Conservation (phyloP, 805 yeast genomes). For the Naumovozyma dairenensis region DNA sequence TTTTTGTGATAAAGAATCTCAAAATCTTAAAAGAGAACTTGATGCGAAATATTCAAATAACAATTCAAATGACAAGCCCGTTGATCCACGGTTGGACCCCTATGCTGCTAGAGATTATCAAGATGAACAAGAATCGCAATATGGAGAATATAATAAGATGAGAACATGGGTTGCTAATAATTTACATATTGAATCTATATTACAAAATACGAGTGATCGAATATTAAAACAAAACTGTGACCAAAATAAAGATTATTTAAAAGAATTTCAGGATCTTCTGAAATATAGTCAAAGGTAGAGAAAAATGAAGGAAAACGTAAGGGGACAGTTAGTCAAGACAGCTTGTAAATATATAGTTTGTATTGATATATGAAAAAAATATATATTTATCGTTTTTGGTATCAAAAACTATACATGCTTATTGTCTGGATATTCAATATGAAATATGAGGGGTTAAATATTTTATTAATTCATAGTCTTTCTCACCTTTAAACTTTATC, state of each 20-base stretch:
- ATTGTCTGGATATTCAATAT: too few relatives aligned
- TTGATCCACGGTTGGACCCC: constrained; percentile 37
- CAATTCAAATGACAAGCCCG: constrained; percentile 15
- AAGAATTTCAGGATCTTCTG: constrained; percentile 14
- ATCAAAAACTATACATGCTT: too few relatives aligned
- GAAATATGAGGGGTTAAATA: too few relatives aligned
- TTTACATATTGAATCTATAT: constrained; percentile 32
- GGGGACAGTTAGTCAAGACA: too few relatives aligned
- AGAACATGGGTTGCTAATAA: constrained; percentile 34
- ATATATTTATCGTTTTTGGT: too few relatives aligned
- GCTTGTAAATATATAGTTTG: too few relatives aligned
- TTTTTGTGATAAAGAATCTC: constrained; percentile 33
- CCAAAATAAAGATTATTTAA: constrained; percentile 19
- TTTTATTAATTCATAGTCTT: too few relatives aligned
- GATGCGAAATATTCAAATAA: constrained; percentile 13
- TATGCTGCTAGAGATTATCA: constrained; percentile 36
- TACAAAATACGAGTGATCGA: constrained; percentile 29
- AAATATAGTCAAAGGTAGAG: too few relatives aligned
- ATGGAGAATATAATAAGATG: constrained; percentile 23
- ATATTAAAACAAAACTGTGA: constrained; percentile 32
- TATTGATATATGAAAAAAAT: too few relatives aligned
- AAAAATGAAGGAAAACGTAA: too few relatives aligned
- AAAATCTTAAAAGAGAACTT: constrained; percentile 24
- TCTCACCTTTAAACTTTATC: too few relatives aligned
- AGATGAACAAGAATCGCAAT: constrained; percentile 25